These are phyloP conservation scores for Venturia pyrina DNA, from an alignment of 2,329 filamentous ascomycete genomes.

Conservation along the genomic window DNA sequence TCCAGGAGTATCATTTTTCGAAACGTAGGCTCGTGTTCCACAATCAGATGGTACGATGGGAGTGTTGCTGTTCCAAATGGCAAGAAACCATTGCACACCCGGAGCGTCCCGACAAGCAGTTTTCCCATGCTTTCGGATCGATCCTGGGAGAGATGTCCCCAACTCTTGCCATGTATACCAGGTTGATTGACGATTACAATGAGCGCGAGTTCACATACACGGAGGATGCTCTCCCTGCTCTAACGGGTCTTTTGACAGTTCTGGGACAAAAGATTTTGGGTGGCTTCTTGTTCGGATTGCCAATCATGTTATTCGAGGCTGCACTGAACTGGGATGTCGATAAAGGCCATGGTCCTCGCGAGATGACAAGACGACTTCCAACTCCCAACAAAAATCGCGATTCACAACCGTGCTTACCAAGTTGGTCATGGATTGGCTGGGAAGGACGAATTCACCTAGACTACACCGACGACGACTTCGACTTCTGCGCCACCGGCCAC, in stretches of 20 bases:
- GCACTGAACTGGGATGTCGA: neutral
- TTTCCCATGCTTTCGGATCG: neutral
- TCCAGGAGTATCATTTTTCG: conserved; percentile 6
- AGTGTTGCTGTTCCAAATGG: conserved; percentile 1
- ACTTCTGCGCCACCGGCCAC: neutral
- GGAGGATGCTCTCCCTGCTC: conserved; percentile 14
- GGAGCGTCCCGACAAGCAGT: neutral
- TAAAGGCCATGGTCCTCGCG: neutral
- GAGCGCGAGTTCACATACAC: conserved; percentile 13
- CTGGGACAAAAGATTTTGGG: conserved; percentile 11
- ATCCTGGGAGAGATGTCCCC: neutral
- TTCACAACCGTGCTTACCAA: neutral
- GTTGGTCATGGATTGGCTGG: conserved; percentile 12
- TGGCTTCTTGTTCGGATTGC: conserved; percentile 16
- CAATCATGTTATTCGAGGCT: conserved; percentile 16
- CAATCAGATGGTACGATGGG: conserved; percentile 3
- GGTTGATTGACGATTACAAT: conserved; percentile 12
- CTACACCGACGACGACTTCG: neutral
- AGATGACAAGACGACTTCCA: neutral
- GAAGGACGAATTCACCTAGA: neutral
- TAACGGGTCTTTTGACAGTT: conserved; percentile 13
- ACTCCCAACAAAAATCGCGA: too few relatives aligned
- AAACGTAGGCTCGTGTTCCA: conserved; percentile 3
- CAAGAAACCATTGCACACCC: neutral
- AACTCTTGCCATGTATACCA: neutral